Base-by-base conservation (phyloP, 495 filamentous ascomycete genomes). In the Hypomontagnella submonticulosa region DNA sequence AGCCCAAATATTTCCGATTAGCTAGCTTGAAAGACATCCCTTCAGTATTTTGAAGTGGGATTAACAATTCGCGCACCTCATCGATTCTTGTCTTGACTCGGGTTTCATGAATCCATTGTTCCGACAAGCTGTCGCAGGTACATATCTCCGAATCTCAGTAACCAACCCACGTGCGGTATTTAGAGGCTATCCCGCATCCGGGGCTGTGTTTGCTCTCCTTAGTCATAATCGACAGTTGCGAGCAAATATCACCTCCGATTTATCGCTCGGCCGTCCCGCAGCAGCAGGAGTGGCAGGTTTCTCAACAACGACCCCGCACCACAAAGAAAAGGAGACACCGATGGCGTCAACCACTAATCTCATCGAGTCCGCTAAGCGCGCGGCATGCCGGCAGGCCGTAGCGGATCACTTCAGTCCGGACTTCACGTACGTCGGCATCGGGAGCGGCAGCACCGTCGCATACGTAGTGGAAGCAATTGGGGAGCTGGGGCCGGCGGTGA, bases 381-480 rank as follows among this genome's bases (percentile, higher is more conserved):
- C 85, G 12, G 95, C 95, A 68, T 94, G 93, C 47, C 86, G 80
- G 75, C 85, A 88, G 57, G 96, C 95, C 53, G 93, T 99, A 15
- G 78, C 84, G 9, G 92, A 95, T 60, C 87, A 98, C 82, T 94
- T 97, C 77, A 81, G 85, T 41, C 80, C 88, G 47, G 68, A 82
- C 52, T 89, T 88, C 72, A 85, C 82, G 53, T 90, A 88, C 73
- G 86, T 98, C 66, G 95, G 95, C 66, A 98, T 99, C 76, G 95
- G 95, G 54, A 93, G 89, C 57, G 95, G 95, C 58, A 92, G 88
- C 52, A 99, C 95, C 1, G 92, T 99, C 33, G 88, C 96, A 69
- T 96, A 97, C 77, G 95, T 97, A 11, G 93, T 99, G 50, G 91
- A 97, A 70, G 93, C 93, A 37, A 99, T 99, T 77, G 88, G 89